phyloP scores from a whole-genome alignment of 805 yeast genomes.

The Spathaspora passalidarum region DNA sequence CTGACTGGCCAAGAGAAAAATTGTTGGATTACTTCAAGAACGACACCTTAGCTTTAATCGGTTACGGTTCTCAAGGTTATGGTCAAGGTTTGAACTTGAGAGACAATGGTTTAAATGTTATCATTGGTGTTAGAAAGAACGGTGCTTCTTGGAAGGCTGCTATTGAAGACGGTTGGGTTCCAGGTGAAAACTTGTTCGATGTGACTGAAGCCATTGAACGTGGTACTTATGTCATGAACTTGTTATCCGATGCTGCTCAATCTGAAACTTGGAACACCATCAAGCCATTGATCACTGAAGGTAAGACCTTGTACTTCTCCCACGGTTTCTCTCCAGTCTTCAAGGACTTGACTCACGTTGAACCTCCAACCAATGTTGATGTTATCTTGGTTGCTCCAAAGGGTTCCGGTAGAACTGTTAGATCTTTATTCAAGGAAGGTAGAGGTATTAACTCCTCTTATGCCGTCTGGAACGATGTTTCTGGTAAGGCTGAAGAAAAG shows the following conservation, averaged over 20 bases:
- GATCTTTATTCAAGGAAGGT: constrained; percentile 99
- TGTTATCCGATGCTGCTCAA: constrained; percentile 98
- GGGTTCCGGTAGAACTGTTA: constrained; percentile 99
- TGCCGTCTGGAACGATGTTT: constrained; percentile 99
- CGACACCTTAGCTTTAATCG: constrained; percentile 95
- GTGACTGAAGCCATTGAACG: constrained; percentile 88
- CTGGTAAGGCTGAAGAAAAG: constrained; percentile 99
- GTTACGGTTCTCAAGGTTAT: constrained; percentile 99
- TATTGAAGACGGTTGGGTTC: constrained; percentile 99
- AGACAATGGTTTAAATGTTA: constrained; percentile 97
- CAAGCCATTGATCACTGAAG: constrained; percentile 91
- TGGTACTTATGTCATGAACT: constrained; percentile 96
- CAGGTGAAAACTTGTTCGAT: constrained; percentile 96
- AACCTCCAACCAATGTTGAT: constrained; percentile 90
- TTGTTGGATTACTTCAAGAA: constrained; percentile 94
- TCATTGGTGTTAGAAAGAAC: constrained; percentile 96
- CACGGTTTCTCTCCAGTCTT: constrained; percentile 99
- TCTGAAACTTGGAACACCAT: constrained; percentile 93
- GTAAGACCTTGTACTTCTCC: constrained; percentile 97
- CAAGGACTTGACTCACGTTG: constrained; percentile 96
- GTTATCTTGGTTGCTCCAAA: constrained; percentile 99
- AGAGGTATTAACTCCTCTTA: constrained; percentile 99
- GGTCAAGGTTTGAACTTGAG: constrained; percentile 99
- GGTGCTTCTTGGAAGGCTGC: constrained; percentile 99
- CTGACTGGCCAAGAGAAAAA: constrained; percentile 99